Percentiles rank a stretch among this genome's conserved stretches.
These are phyloP conservation scores for Paradendryphiella salina DNA, from an alignment of 2,329 filamentous ascomycete species.

Conservation along the genomic window DNA sequence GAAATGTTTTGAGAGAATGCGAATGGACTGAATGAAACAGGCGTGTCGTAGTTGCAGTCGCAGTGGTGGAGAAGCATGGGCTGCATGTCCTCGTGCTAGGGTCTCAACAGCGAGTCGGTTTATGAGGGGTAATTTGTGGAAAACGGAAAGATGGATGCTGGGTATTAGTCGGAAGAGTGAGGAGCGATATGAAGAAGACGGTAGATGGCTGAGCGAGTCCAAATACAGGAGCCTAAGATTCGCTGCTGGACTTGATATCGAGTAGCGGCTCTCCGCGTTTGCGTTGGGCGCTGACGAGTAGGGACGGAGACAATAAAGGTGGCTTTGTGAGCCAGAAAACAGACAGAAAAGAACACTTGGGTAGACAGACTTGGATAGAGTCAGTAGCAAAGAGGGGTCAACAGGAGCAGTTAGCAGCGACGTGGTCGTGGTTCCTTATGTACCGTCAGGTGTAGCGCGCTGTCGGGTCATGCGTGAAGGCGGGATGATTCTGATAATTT, in stretches of 20 bases:
- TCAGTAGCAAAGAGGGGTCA: slow-evolving; percentile 5
- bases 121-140: slow-evolving; percentile 4
- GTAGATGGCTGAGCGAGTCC: slow-evolving; percentile 18
- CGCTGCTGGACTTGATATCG: slow-evolving; percentile 16
- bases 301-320: slow-evolving; percentile 23
- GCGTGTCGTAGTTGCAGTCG: slow-evolving; percentile 46
- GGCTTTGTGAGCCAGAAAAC: slow-evolving; percentile 24
- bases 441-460: slow-evolving; percentile 31
- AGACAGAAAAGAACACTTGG: slow-evolving; percentile 7
- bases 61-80: slow-evolving; percentile 47
- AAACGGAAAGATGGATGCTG: not conserved
- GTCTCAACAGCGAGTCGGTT: slow-evolving; percentile 21
- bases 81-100: slow-evolving; percentile 34
- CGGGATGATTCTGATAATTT: slow-evolving; percentile 40
- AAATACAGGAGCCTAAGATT: slow-evolving; percentile 16
- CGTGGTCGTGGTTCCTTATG: slow-evolving; percentile 35
- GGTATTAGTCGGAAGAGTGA: slow-evolving; percentile 28
- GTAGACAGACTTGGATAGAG: not conserved
- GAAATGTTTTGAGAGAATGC: slow-evolving; percentile 51
- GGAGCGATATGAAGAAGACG: slow-evolving; percentile 18
- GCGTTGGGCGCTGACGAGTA: slow-evolving; percentile 32
- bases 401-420: slow-evolving; percentile 11
- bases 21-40: slow-evolving; percentile 48
- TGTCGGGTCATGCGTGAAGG: slow-evolving; percentile 45
- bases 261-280: slow-evolving; percentile 18